Evolutionary conservation across 202 grass and related monocot species (phyloP), one percentile per base, ranked within the genome.

Genomic region (Cymbopogon flexuosus): DNA sequence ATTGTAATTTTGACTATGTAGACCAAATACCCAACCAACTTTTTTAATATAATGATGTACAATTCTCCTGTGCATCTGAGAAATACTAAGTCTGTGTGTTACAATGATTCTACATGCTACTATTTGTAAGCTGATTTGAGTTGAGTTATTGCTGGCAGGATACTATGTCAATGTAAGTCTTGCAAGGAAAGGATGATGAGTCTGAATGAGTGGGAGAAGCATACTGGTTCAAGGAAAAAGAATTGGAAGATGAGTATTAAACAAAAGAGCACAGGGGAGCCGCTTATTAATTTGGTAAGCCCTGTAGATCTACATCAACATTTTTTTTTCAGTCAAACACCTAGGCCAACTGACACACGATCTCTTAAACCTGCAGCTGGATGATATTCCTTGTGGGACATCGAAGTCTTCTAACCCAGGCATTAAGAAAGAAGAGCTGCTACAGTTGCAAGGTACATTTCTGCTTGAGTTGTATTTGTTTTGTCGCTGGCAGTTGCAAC

Each of bases 241-340:
- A 91, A 94, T 66, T 94, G 92, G 89, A 94, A 94, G 82, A 80
- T 76, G 68, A 94, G 92, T 75, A 84, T 94, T 84, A 94, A 63
- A 83, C 74, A 87, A 33, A 94, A 91, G 68, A 83, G 87, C 82
- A 89, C 75, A 14, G 77, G 84, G 87, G 87, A 89, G 42, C 89
- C 79, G 78, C 76, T 94, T 42, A 79, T 88, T 22, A 80, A 73
- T 88, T 62, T 89, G 89, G 92, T 92, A 87, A 57, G 73, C 68
- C 42, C 6, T 69, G 16, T 49, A 33, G 8, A 10, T 52, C 75
- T 72, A 59, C 23, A 46, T 73, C 27, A 77, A 41, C 16, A 54
- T 42, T 10, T 62, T 13, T 68, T 77, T 77, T 68, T 63, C 14
- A 35, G 82, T 70, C 3, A 23, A 37, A 76, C 46, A 6, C 14